Base-by-base conservation (phyloP, 1,284 basidiomycete species). In the Amylostereum chailletii region DNA sequence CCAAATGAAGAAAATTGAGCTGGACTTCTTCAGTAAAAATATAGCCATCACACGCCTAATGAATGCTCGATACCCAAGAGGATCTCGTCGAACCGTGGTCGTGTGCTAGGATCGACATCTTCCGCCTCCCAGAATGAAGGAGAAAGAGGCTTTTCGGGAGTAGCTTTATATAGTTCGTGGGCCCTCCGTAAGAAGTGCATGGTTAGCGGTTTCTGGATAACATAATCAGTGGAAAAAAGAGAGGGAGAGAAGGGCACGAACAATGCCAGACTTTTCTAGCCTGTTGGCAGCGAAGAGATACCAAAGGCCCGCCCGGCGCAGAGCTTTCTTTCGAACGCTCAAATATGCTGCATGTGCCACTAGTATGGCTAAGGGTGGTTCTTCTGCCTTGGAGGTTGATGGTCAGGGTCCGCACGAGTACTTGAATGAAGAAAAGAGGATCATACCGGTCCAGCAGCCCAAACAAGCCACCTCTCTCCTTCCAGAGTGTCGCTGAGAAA, bases 381-480 rank as follows among this genome's bases (percentile, higher is more conserved):
- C 87, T 69, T 90, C 88, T 66, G 79, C 77, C 84, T 90, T 74
- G 48, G 69, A 41, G 11, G 4, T 4, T 11, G 10, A 47, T 39
- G 26, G 11, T 53, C n/a, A 45, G 29, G 32, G 33, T 30, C 8
- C 11, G 11, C 42, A 42, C 32, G 26, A 33, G 30, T 5, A 4
- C 32, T 7, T 6, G 34, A 46, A 6, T 40, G 32, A 53, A 26
- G 50, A 34, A 39, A 49, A 50, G 51, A 39, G 46, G 11, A 71
- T 19, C 81, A 53, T 68, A 90, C 88, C 65, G 79, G 79, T 55
- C 81, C 82, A 32, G 87, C 86, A 41, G 87, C 87, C 77, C 79
- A 86, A 8, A 87, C 83, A 4, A 90, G 66, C 87, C 87, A 90
- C 51, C 83, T 69, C 55, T 90, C 88, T 1, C 86, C 88, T 55